A percentile compares a stretch with the other conserved stretches of the same genome.
Conservation (phyloP, 495 filamentous ascomycete genomes). For the Xylaria longipes region DNA sequence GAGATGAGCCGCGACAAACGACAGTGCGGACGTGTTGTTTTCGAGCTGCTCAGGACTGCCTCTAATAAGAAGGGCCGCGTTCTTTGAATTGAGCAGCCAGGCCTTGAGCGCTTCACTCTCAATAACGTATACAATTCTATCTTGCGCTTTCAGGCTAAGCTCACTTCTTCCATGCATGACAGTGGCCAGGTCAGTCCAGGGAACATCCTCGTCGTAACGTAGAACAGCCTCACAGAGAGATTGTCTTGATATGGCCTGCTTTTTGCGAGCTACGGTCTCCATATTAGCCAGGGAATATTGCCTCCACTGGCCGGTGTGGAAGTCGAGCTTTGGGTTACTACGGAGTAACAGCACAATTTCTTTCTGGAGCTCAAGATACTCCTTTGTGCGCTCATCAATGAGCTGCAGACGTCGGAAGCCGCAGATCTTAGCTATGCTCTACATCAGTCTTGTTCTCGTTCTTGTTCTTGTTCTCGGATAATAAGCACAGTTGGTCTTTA, state of each 20-base stretch:
- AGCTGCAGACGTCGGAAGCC: neutral
- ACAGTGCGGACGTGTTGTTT: conserved; percentile 12
- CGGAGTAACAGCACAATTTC: neutral
- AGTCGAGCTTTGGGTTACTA: neutral
- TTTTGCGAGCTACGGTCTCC: neutral
- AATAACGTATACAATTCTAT: conserved; percentile 18
- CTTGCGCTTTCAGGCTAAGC: conserved; percentile 14
- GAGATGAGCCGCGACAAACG: conserved; percentile 21
- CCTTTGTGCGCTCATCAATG: neutral
- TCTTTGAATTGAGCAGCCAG: conserved; percentile 20
- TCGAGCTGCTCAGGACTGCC: conserved; percentile 3
- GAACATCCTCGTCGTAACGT: conserved; percentile 14
- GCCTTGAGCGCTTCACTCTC: conserved; percentile 6
- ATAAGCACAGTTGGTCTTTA: too few species aligned
- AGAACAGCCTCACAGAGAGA: conserved; percentile 19
- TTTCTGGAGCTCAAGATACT: neutral
- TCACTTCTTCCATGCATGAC: conserved; percentile 21
- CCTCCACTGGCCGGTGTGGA: neutral
- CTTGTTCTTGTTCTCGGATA: too few species aligned
- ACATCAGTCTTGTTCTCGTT: neutral
- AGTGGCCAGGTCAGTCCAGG: neutral
- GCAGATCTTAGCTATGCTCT: neutral
- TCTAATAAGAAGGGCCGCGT: conserved; percentile 14
- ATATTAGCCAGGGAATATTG: neutral
- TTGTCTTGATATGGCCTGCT: conserved; percentile 21